Percentiles rank a stretch among this genome's conserved stretches.
Evolutionary conservation across 768 basidiomycete genomes (phyloP).

Genomic region (Leccinellum albellum): DNA sequence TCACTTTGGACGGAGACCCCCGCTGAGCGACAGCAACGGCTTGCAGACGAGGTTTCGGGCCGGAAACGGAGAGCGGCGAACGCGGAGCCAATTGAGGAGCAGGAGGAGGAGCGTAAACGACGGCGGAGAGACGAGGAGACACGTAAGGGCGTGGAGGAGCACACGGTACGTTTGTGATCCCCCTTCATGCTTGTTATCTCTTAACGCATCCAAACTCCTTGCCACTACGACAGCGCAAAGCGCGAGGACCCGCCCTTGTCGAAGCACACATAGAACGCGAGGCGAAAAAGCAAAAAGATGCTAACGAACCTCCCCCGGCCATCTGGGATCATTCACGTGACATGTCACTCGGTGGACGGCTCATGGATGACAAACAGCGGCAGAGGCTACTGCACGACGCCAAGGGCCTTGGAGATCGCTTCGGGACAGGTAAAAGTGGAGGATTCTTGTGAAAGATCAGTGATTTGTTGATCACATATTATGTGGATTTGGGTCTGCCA

Average conservation of each 20-base stretch:
- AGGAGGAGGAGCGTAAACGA: constrained; percentile 45
- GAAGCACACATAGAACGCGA: constrained; percentile 45
- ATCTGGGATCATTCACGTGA: constrained; percentile 94
- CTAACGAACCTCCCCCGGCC: constrained; percentile 51
- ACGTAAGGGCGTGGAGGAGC: constrained; percentile 68
- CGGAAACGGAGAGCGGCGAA: constrained; percentile 75
- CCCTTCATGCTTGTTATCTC: neutral
- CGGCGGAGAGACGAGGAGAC: constrained; percentile 67
- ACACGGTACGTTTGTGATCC: constrained; percentile 53
- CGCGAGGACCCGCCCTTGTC: constrained; percentile 53
- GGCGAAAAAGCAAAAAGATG: constrained; percentile 36
- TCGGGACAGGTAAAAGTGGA: constrained; percentile 69
- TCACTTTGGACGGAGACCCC: constrained; percentile 98
- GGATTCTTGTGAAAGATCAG: constrained; percentile 49
- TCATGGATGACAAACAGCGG: constrained; percentile 87
- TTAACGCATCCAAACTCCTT: neutral
- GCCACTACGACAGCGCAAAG: constrained; percentile 35
- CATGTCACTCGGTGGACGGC: constrained; percentile 81
- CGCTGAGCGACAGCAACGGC: constrained; percentile 81
- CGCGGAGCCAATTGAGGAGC: constrained; percentile 37
- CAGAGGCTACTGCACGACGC: constrained; percentile 77
- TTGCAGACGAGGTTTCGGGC: constrained; percentile 94
- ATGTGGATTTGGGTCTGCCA: neutral
- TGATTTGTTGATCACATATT: neutral
- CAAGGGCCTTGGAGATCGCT: constrained; percentile 75